A percentile compares a stretch with the other conserved stretches of the same genome.
Conservation (phyloP, 352 stramenopile species). For the Phytopythium montanum region DNA sequence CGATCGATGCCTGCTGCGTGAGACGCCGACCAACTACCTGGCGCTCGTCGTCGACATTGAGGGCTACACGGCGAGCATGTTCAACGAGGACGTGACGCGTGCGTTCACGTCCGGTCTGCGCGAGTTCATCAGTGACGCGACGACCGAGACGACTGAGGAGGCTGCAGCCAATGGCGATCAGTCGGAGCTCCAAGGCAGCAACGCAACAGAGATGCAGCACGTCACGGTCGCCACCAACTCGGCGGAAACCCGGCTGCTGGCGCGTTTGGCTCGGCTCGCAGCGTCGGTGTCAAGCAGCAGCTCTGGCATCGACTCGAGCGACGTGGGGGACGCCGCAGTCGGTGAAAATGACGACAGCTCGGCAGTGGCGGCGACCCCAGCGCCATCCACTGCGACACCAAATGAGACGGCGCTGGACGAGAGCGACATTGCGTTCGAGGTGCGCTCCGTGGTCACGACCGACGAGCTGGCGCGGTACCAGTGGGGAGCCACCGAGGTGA, state of each 20-base stretch:
- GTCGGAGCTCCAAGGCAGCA: background rate
- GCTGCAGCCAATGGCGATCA: background rate
- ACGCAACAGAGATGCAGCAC: background rate
- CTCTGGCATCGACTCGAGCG: background rate
- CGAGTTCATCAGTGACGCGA: conserved; percentile 26
- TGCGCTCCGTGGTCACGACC: conserved; percentile 23
- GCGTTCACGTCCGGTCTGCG: conserved; percentile 29
- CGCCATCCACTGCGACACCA: background rate
- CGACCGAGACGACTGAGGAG: background rate
- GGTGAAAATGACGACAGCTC: background rate
- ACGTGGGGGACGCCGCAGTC: background rate
- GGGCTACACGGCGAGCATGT: conserved; percentile 40
- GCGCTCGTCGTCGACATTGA: conserved; percentile 36
- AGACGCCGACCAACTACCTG: conserved; percentile 24
- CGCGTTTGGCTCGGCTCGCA: conserved; percentile 3
- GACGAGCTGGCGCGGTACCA: conserved; percentile 26
- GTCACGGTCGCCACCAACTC: background rate
- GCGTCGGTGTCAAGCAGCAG: conserved; percentile 2
- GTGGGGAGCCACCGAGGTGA: conserved; percentile 32
- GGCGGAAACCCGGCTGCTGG: background rate
- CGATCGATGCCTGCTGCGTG: conserved; percentile 25
- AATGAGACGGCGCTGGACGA: background rate
- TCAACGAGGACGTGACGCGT: conserved; percentile 30
- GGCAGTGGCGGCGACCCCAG: background rate
- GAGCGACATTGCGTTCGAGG: conserved; percentile 24